Evolutionary conservation across 805 yeast genomes (phyloP), one percentile per base, ranked within the genome.

Genomic region (Torulaspora indica): DNA sequence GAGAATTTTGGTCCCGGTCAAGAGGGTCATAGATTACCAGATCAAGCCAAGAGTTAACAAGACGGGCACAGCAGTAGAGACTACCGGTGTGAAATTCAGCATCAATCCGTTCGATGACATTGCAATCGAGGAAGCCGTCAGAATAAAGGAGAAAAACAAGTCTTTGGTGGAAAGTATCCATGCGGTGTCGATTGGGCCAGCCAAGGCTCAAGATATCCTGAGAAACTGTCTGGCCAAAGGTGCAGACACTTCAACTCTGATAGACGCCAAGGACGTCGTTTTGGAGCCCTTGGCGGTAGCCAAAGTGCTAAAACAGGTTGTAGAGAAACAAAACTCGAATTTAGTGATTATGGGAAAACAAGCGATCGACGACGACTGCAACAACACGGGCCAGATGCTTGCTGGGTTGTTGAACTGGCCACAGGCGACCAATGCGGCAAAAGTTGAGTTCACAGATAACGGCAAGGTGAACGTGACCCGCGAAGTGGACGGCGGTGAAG

Each of bases 31-130:
- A 58, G 98, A 93, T 68, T 85, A 85, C 44, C 96, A 96, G 12
- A 76, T 90, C 57, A 85, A 85, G 68, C 98, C 98, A 37, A 77
- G 97, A 58, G 51, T 46, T n/a, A 89, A 89, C 73, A 81, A 86
- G 66, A 71, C 95, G 10, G 80, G 79, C 38, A 82, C 88, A 8
- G 95, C 93, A 5, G 59, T 68, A 17, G 96, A 89, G 55, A 79
- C 91, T 43, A 78, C 84, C 51, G 97, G 96, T 46, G 86, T 87
- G 54, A 91, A 91, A 70, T 89, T 83, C 73, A 78, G 88, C 60
- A 87, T 91, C 66, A 93, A 93, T 65, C 98, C 99, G 45, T 93
- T 93, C 68, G 93, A 95, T 69, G 98, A 93, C 68, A 93, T 93
- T 62, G 98, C 98, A 7, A 79, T 93, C 42, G 98, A 93, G 68